Evolutionary conservation across 2,329 filamentous ascomycete genomes (phyloP), one percentile per base, ranked within the genome.

Genomic region (Trichoderma atroviride): DNA sequence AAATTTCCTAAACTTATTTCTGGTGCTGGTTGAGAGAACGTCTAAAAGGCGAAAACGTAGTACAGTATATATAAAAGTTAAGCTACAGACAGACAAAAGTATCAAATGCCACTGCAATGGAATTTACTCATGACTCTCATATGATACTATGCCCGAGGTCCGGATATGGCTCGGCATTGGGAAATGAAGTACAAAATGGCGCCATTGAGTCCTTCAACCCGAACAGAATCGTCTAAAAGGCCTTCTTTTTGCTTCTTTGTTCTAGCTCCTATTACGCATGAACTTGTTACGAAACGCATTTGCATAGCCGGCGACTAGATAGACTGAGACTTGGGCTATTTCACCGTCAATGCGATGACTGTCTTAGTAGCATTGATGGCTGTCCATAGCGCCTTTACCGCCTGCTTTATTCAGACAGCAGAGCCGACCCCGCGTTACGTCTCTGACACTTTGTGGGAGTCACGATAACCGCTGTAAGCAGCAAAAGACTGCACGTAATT

Each of bases 111-210:
- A 52, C 14, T 50, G 5, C 13, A 50, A 22, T 50, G 4, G 47
- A 50, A 22, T n/a, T 66, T 37, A 40, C 35, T 24, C 40, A 29
- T 43, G n/a, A 47, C 29, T 68, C 57, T 40, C 24, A n/a, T 24
- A 37, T 58, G 27, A 65, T 58, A 55, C 47, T 24, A 59, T 66
- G 58, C 29, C 63, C 37, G 55, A 66, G 63, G 10, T 52, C 13
- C 63, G 63, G 55, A 58, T 22, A 22, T 66, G 40, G 29, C 29
- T 59, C 63, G 63, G 63, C 63, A 66, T 66, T 59, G 40, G 62
- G 11, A 52, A 19, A 37, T 35, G 29, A 66, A 63, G 47, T 66
- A 66, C 22, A 59, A 11, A 40, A 65, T 59, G 35, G 68, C 60
- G 68, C 59, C 58, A 69, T 59, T 65, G 53, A 19, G 40, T 10